A percentile compares a stretch with the other conserved stretches of the same genome.
phyloP scores from a whole-genome alignment of 78 protist genomes.

The Dictyostelium capitatum region DNA sequence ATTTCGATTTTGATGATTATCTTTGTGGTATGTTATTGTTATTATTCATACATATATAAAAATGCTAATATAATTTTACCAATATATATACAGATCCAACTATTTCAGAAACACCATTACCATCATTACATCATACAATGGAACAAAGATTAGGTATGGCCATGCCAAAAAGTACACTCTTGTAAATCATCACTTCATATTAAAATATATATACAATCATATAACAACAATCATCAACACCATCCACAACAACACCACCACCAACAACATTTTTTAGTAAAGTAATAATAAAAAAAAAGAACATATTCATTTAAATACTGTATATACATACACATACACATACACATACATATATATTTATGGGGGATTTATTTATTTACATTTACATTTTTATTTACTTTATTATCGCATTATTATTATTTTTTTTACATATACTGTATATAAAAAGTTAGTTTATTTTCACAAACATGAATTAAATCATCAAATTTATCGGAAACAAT shows the following conservation, averaged over 20 bases:
- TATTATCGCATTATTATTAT: background rate
- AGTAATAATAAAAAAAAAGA: background rate
- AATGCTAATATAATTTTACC: too few relatives aligned
- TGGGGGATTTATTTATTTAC: background rate
- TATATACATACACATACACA: background rate
- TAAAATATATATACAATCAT: background rate
- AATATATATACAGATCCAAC: slow-evolving; percentile 28
- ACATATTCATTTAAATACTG: background rate
- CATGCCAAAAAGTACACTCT: slow-evolving; percentile 26
- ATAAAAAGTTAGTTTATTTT: background rate
- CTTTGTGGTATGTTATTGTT: slow-evolving; percentile 11
- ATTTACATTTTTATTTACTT: background rate
- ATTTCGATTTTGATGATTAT: slow-evolving; percentile 64
- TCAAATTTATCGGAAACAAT: background rate
- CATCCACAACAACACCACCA: background rate
- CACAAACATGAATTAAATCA: background rate
- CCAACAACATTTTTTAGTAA: background rate
- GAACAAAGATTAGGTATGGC: slow-evolving; percentile 46
- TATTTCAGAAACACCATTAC: slow-evolving; percentile 49
- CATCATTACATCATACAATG: slow-evolving; percentile 49
- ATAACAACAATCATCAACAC: background rate
- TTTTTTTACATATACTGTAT: background rate
- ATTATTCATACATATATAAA: too few relatives aligned
- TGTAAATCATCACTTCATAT: background rate
- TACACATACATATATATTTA: background rate